These are phyloP conservation scores for Microdochium bolleyi DNA, from an alignment of 2,329 filamentous ascomycete genomes.

Conservation along the genomic window DNA sequence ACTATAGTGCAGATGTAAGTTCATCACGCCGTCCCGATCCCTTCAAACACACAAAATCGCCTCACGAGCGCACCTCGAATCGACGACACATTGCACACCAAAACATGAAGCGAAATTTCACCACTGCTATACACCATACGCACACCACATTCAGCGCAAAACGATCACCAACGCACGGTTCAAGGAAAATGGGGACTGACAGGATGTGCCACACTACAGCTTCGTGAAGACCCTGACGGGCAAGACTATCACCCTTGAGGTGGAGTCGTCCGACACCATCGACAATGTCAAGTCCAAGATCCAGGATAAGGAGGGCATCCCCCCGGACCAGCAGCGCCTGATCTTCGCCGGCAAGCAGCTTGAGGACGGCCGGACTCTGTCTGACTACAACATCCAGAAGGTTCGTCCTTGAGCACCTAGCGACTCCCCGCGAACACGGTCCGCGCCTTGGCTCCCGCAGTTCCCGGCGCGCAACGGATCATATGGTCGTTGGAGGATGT, in stretches of 20 bases:
- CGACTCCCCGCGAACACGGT: neutral
- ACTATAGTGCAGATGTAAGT: conserved; percentile 83
- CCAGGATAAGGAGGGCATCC: conserved; percentile 99
- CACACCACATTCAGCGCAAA: neutral
- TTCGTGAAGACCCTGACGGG: conserved; percentile 99
- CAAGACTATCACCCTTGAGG: conserved; percentile 99
- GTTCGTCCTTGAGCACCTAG: conserved; percentile 37
- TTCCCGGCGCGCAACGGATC: neutral
- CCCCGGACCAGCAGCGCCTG: conserved; percentile 95
- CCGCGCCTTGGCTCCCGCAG: too few species aligned
- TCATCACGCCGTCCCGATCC: conserved; percentile 11
- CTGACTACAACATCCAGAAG: conserved; percentile 99
- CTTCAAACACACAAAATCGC: conserved; percentile 19
- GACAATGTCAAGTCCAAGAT: conserved; percentile 99
- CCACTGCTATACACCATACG: neutral
- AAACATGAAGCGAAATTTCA: neutral
- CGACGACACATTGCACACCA: conserved; percentile 1
- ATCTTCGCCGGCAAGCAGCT: conserved; percentile 99
- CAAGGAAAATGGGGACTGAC: conserved; percentile 9
- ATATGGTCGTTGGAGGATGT: neutral
- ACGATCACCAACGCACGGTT: neutral
- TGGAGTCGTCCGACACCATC: conserved; percentile 98
- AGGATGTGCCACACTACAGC: conserved; percentile 41
- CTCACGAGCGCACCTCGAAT: conserved; percentile 10
- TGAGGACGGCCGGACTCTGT: conserved; percentile 93